phyloP scores from a whole-genome alignment of 2,329 filamentous ascomycete species.

The Eurotiales sp. region DNA sequence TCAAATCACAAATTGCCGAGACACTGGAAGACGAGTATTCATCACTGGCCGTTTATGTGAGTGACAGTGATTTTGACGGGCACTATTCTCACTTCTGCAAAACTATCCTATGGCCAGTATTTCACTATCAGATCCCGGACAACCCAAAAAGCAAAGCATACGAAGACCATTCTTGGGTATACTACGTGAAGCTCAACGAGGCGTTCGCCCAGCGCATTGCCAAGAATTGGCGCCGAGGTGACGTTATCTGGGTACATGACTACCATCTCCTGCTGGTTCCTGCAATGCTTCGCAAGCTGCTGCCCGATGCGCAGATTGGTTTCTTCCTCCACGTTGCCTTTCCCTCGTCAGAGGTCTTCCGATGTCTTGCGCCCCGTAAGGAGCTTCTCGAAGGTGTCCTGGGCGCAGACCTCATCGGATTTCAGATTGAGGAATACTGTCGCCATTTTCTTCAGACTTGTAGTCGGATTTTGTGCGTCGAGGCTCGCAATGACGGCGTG shows the following conservation, averaged over 20 bases:
- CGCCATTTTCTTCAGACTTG: constrained; percentile 95
- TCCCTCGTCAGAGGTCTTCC: constrained; percentile 92
- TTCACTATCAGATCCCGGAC: constrained; percentile 97
- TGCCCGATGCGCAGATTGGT: constrained; percentile 87
- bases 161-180: constrained; percentile 93
- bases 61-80: constrained; percentile 88
- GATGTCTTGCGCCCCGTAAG: constrained; percentile 81
- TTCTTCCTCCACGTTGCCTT: constrained; percentile 96
- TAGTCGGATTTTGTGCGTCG: constrained; percentile 83
- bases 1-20: constrained; percentile 80
- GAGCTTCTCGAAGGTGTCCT: constrained; percentile 89
- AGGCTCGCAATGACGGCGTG: constrained; percentile 81
- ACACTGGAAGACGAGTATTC: constrained; percentile 75
- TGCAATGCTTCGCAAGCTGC: constrained; percentile 79
- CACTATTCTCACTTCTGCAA: constrained; percentile 98
- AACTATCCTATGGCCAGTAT: constrained; percentile 94
- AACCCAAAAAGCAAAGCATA: constrained; percentile 98
- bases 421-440: constrained; percentile 90
- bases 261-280: constrained; percentile 91
- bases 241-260: constrained; percentile 92
- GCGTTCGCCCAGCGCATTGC: constrained; percentile 88
- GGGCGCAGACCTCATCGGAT: constrained; percentile 86
- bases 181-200: constrained; percentile 88
- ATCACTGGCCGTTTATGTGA: constrained; percentile 78
- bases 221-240: constrained; percentile 87